Evolutionary conservation across 495 filamentous ascomycete genomes (phyloP).

Genomic region (Saxophila tyrrhenica): DNA sequence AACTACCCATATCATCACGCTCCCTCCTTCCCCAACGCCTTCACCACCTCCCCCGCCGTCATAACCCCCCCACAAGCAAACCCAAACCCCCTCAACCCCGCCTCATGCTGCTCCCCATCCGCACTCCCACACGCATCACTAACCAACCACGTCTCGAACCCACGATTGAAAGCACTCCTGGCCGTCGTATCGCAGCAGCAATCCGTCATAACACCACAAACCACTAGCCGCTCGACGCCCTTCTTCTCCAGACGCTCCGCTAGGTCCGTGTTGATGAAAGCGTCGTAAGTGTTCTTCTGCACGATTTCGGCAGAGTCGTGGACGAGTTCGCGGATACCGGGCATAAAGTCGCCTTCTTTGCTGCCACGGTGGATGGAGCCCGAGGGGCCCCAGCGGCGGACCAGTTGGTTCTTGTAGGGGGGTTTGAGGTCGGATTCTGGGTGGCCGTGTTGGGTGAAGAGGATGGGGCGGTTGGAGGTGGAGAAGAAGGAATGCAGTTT

Average conservation of each 20-base stretch:
- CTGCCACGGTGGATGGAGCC: slow-evolving; percentile 26
- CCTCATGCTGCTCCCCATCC: slow-evolving; percentile 27
- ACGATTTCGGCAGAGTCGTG: slow-evolving; percentile 6
- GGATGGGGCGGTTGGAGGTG: slow-evolving; percentile 18
- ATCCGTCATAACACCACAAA: slow-evolving; percentile 37
- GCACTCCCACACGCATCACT: slow-evolving; percentile 31
- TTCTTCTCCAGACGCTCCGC: slow-evolving; percentile 17
- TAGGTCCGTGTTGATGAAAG: slow-evolving; percentile 20
- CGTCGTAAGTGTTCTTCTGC: slow-evolving; percentile 24
- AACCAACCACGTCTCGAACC: slow-evolving; percentile 35
- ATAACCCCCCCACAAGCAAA: slow-evolving; percentile 31
- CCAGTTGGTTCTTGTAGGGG: slow-evolving; percentile 33
- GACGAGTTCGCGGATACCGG: slow-evolving; percentile 22
- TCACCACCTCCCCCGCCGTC: slow-evolving; percentile 18
- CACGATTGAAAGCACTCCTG: slow-evolving; percentile 33
- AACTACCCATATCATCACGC: too few species aligned
- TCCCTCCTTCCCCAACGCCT: neutral
- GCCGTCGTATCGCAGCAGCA: slow-evolving; percentile 36
- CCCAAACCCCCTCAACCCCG: slow-evolving; percentile 25
- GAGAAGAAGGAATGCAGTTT: slow-evolving; percentile 25
- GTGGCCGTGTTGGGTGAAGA: slow-evolving; percentile 38
- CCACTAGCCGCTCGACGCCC: slow-evolving; percentile 26
- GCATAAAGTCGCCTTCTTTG: slow-evolving; percentile 27
- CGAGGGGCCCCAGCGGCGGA: slow-evolving; percentile 30
- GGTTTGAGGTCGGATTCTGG: slow-evolving; percentile 25